Base-by-base conservation (phyloP, 2,329 filamentous ascomycete species). In the Orbilia ellipsospora region DNA sequence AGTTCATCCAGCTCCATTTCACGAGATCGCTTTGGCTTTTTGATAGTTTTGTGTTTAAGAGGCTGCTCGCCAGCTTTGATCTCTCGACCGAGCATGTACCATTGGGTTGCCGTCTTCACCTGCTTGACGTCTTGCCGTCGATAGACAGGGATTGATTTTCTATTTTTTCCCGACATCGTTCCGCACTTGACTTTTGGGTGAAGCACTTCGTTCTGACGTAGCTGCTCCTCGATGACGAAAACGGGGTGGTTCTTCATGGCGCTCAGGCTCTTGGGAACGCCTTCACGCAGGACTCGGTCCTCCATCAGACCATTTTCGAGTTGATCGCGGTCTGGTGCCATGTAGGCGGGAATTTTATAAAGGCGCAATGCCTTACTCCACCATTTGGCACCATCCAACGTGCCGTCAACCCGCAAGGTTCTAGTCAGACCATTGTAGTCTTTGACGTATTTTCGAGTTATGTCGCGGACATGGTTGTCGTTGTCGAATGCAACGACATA, bases 391-490 rank as follows among this genome's bases (percentile, higher is more conserved):
- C 89, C 89, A 50, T 84, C 82, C 54, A 85, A 84, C 0, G 87
- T 89, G 40, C 82, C 84, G 78, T 98, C 95, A 1, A 99, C 87
- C n/a, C 95, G 89, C 72, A 88, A 83, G 77, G 89, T 93, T 20
- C 92, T 87, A 0, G 94, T 97, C 82, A 98, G 98, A 20, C 94
- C 92, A 79, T 93, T 95, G 83, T 91, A 98, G 0, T 90, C 90
- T 82, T 95, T 96, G 0, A 90, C 87, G 80, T 99, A 99, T 15
- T 95, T 88, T 66, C 89, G 87, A 0, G 95, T 99, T 0, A 99
- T 92, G 80, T 99, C 95, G 80, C 88, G 89, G 0, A 89, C 93
- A 63, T 56, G 20, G 56, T 70, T 54, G 65, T 96, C 91, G 12
- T 89, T 88, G 77, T 96, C 91, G 77, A 97, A 97, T 0, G 90